A percentile compares a stretch with the other conserved stretches of the same genome.
phyloP scores from a whole-genome alignment of 768 basidiomycete species.

The Dentipellis fragilis region DNA sequence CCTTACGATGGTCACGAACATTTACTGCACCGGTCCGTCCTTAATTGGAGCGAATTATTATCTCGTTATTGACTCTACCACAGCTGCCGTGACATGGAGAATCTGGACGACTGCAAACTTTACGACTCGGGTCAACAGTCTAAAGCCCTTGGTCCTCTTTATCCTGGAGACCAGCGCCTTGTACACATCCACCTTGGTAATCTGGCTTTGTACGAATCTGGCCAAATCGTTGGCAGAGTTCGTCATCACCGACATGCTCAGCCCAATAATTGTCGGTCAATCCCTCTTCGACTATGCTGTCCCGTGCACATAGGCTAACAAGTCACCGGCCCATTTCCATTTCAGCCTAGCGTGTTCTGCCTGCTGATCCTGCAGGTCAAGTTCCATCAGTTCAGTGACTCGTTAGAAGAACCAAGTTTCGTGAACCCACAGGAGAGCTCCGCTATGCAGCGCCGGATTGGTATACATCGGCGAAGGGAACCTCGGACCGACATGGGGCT shows the following conservation, averaged over 20 bases:
- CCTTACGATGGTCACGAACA: neutral
- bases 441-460: neutral
- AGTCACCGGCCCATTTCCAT: neutral
- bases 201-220: neutral
- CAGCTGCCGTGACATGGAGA: neutral
- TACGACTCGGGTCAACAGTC: neutral
- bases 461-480: too few species aligned
- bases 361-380: neutral
- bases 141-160: neutral
- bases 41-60: neutral
- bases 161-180: neutral
- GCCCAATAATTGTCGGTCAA: neutral
- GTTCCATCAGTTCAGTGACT: neutral
- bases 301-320: too few species aligned
- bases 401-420: neutral
- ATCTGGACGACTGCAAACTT: neutral
- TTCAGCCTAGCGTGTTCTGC: neutral
- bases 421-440: neutral
- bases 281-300: neutral
- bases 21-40: neutral
- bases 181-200: neutral
- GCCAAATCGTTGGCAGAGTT: neutral
- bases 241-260: neutral
- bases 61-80: neutral
- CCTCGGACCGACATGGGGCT: too few species aligned